Percentiles rank a stretch among this genome's conserved stretches.
Evolutionary conservation across 345 rosid genomes (phyloP).

Genomic region (Euphorbia tirucalli): DNA sequence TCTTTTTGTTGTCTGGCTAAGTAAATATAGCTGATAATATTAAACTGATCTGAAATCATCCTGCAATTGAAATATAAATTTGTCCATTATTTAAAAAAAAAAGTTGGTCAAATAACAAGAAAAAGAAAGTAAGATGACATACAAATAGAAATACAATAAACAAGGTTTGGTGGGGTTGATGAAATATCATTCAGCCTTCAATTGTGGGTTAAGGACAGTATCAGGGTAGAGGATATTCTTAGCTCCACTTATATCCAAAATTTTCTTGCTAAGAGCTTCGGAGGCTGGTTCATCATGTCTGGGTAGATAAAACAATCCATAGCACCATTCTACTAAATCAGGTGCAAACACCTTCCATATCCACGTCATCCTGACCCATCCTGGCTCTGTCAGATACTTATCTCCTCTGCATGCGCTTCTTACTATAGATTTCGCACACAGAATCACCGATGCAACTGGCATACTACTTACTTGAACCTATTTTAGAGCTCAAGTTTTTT

Average conservation of each 20-base stretch:
- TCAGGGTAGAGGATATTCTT: constrained; percentile 17
- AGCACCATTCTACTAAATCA: constrained; percentile 35
- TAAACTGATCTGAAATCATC: too few relatives aligned
- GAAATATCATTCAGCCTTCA: constrained; percentile 11
- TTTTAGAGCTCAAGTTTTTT: too few relatives aligned
- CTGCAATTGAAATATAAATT: background rate
- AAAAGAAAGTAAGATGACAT: background rate
- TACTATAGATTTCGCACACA: constrained; percentile 25
- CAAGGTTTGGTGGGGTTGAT: too few relatives aligned
- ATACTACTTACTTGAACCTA: constrained; percentile 21
- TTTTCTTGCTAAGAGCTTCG: constrained; percentile 10
- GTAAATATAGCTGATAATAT: too few relatives aligned
- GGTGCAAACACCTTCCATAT: constrained; percentile 46
- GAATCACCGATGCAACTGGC: constrained; percentile 25
- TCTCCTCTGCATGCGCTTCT: constrained; percentile 46
- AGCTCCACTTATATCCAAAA: constrained; percentile 16
- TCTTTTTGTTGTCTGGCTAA: too few relatives aligned
- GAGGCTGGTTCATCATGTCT: background rate
- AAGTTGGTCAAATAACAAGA: background rate
- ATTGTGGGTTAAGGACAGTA: background rate
- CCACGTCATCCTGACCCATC: constrained; percentile 18
- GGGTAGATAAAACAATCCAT: background rate
- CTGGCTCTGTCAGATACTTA: constrained; percentile 36
- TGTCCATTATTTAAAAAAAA: background rate
- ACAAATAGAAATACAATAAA: too few relatives aligned